Evolutionary conservation across 768 basidiomycete genomes (phyloP).

Genomic region (Tulasnella calospora): DNA sequence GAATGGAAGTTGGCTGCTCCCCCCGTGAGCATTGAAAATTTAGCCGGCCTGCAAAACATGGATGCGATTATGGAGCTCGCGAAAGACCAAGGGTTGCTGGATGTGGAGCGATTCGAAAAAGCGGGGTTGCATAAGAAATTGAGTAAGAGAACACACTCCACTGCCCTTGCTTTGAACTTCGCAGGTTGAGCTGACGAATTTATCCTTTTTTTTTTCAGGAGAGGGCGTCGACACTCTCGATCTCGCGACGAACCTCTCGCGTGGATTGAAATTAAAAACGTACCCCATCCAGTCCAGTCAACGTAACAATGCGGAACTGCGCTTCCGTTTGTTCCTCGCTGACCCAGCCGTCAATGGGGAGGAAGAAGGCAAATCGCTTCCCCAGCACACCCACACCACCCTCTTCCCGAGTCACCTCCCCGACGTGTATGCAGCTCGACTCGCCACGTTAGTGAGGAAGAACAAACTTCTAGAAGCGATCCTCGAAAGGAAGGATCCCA

Average conservation of each 20-base stretch:
- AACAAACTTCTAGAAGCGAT: neutral
- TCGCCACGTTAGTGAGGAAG: neutral
- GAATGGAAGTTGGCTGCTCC: neutral
- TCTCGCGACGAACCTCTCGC: neutral
- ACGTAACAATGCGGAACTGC: neutral
- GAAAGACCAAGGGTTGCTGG: neutral
- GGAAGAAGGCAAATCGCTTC: neutral
- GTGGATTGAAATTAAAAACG: neutral
- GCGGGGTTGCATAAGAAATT: neutral
- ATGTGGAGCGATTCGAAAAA: neutral
- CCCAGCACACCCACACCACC: neutral
- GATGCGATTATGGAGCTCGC: neutral
- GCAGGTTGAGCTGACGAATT: neutral
- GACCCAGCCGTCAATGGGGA: neutral
- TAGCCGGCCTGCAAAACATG: neutral
- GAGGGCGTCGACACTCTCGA: neutral
- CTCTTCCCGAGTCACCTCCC: neutral
- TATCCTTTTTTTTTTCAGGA: neutral
- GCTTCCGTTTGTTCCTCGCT: neutral
- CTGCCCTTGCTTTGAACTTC: too few species aligned
- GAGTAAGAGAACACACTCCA: neutral
- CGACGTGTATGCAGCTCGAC: neutral
- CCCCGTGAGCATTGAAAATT: neutral
- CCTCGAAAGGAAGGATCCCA: neutral
- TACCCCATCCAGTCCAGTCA: neutral